Conservation (phyloP, 352 stramenopile species). For the Elongisporangium prolatum region DNA sequence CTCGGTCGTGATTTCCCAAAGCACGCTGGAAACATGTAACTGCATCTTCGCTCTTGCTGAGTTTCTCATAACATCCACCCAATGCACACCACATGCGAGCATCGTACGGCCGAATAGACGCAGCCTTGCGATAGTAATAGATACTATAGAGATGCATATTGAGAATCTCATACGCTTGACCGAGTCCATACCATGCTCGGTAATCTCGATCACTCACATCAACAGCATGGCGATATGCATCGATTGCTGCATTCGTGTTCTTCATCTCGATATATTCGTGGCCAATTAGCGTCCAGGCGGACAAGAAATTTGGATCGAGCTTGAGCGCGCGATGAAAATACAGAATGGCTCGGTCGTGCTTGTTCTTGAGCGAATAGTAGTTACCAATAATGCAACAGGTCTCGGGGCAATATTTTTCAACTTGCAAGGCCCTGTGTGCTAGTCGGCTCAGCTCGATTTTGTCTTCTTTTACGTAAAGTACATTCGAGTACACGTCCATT, state of each 20-base stretch:
- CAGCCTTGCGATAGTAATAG: constrained; percentile 98
- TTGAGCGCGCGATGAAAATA: constrained; percentile 97
- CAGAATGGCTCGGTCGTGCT: constrained; percentile 96
- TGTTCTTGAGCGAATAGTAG: constrained; percentile 87
- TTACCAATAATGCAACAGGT: constrained; percentile 97
- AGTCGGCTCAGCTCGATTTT: constrained; percentile 85
- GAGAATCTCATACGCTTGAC: constrained; percentile 98
- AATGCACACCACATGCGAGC: constrained; percentile 98
- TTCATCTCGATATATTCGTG: constrained; percentile 99
- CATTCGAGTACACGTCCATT: constrained; percentile 86
- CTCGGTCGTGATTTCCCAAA: constrained; percentile 69
- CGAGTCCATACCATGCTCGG: constrained; percentile 97
- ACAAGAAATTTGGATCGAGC: constrained; percentile 93
- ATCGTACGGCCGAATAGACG: constrained; percentile 94
- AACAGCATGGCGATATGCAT: constrained; percentile 93
- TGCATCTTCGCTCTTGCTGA: constrained; percentile 63
- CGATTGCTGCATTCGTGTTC: constrained; percentile 95
- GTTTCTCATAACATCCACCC: constrained; percentile 80
- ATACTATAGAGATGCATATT: constrained; percentile 98
- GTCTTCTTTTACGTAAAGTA: constrained; percentile 85
- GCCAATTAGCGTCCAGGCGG: constrained; percentile 97
- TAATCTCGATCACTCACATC: constrained; percentile 95
- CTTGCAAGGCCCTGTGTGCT: constrained; percentile 86
- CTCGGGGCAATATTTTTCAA: constrained; percentile 97
- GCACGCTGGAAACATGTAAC: constrained; percentile 73